These are phyloP conservation scores for Trichoderma sp. DNA, from an alignment of 2,329 filamentous ascomycete genomes.

Conservation along the genomic window DNA sequence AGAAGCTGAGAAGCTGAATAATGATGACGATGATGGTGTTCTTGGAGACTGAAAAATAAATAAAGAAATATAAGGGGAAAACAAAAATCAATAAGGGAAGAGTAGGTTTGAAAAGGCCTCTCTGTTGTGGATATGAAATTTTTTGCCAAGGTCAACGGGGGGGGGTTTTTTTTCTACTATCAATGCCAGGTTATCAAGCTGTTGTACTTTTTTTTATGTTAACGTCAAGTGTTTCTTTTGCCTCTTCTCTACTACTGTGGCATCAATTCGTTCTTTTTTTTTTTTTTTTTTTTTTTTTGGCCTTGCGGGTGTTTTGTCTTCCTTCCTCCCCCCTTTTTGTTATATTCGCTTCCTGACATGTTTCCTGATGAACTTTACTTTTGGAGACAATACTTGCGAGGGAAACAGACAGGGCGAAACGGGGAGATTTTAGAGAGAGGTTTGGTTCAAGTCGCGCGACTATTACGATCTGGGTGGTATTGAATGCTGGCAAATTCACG, in stretches of 20 bases:
- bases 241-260: neutral
- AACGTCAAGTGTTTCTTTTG: neutral
- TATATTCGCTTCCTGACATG: neutral
- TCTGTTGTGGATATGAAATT: neutral
- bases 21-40: constrained; percentile 44
- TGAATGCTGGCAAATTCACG: neutral
- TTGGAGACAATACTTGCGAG: neutral
- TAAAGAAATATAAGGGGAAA: neutral
- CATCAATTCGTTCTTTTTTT: neutral
- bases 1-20: constrained; percentile 29
- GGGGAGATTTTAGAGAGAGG: neutral
- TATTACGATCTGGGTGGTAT: neutral
- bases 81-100: constrained; percentile 15
- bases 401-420: neutral
- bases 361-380: neutral
- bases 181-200: constrained; percentile 9
- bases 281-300: neutral
- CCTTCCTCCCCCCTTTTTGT: too few relatives aligned
- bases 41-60: constrained; percentile 42
- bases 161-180: neutral
- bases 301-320: too few relatives aligned
- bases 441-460: neutral
- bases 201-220: neutral
- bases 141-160: neutral
- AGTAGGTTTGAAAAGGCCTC: neutral